These are phyloP conservation scores for Phytomonas sp. DNA, from an alignment of 208 protist genomes.

Conservation along the genomic window DNA sequence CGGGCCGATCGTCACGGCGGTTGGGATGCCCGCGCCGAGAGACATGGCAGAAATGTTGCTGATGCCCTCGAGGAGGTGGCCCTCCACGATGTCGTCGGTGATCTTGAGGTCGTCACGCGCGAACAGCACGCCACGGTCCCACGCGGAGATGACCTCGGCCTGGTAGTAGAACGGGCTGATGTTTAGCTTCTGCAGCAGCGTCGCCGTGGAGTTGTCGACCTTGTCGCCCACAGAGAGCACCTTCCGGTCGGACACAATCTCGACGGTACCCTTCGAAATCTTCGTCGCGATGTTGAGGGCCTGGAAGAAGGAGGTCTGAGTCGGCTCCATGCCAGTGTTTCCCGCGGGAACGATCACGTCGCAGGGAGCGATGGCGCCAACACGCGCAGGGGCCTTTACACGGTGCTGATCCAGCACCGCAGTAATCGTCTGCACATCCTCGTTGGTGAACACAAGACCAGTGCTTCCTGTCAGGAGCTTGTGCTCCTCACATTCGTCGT, in stretches of 20 bases:
- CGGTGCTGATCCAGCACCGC: constrained; percentile 81
- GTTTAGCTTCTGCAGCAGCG: constrained; percentile 97
- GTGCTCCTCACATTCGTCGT: constrained; percentile 40
- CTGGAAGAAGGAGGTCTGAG: constrained; percentile 98
- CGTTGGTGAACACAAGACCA: constrained; percentile 98
- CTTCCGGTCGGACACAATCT: constrained; percentile 96
- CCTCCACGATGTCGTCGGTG: constrained; percentile 88
- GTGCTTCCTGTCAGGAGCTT: constrained; percentile 92
- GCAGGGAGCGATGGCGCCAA: constrained; percentile 94
- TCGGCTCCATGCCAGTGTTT: constrained; percentile 97
- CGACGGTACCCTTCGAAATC: constrained; percentile 98
- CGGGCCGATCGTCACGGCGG: constrained; percentile 92
- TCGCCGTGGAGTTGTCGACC: constrained; percentile 96
- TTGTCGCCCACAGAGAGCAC: constrained; percentile 93
- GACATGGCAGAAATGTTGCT: constrained; percentile 92
- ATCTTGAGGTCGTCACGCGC: constrained; percentile 91
- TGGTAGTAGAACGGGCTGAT: constrained; percentile 99
- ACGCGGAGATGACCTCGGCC: constrained; percentile 89
- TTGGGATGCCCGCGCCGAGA: constrained; percentile 94
- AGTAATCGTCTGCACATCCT: constrained; percentile 86
- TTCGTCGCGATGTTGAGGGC: constrained; percentile 99
- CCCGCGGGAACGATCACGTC: constrained; percentile 95
- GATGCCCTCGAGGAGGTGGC: constrained; percentile 85
- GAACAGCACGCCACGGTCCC: constrained; percentile 95
- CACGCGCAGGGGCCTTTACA: constrained; percentile 93